Conservation (phyloP, 352 stramenopile genomes). For the Globisporangium splendens region DNA sequence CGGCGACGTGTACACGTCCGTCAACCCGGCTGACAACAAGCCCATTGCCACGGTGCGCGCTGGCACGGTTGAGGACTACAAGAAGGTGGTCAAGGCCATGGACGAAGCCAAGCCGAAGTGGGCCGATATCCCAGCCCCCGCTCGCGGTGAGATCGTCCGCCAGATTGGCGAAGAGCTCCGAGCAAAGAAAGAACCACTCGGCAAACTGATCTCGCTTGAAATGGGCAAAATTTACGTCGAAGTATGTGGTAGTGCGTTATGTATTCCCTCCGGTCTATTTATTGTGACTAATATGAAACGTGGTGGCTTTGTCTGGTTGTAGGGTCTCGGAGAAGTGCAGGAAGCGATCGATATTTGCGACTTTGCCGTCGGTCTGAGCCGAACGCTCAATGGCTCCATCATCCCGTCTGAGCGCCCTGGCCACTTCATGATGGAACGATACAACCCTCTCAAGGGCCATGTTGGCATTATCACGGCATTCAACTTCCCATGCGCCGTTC, state of each 20-base stretch:
- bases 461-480: slow-evolving; percentile 93
- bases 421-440: slow-evolving; percentile 93
- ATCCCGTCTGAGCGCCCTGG: slow-evolving; percentile 89
- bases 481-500: slow-evolving; percentile 90
- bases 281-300: slow-evolving; percentile 3
- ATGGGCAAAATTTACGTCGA: slow-evolving; percentile 94
- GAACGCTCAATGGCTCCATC: slow-evolving; percentile 84
- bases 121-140: slow-evolving; percentile 82
- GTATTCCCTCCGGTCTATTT: not conserved
- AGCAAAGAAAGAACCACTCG: slow-evolving; percentile 86
- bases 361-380: slow-evolving; percentile 90
- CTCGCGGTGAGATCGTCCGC: slow-evolving; percentile 89
- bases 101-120: slow-evolving; percentile 81
- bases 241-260: slow-evolving; percentile 18
- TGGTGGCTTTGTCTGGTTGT: not conserved
- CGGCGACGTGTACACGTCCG: slow-evolving; percentile 73
- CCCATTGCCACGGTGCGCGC: slow-evolving; percentile 79
- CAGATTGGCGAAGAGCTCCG: slow-evolving; percentile 90
- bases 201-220: slow-evolving; percentile 88
- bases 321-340: slow-evolving; percentile 91
- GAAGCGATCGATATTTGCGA: slow-evolving; percentile 94
- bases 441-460: slow-evolving; percentile 91
- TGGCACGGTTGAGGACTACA: slow-evolving; percentile 82
- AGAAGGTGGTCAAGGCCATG: slow-evolving; percentile 80
- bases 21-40: slow-evolving; percentile 83